phyloP scores from a whole-genome alignment of 176 grass and related monocot genomes.

The Triticum timopheevii region DNA sequence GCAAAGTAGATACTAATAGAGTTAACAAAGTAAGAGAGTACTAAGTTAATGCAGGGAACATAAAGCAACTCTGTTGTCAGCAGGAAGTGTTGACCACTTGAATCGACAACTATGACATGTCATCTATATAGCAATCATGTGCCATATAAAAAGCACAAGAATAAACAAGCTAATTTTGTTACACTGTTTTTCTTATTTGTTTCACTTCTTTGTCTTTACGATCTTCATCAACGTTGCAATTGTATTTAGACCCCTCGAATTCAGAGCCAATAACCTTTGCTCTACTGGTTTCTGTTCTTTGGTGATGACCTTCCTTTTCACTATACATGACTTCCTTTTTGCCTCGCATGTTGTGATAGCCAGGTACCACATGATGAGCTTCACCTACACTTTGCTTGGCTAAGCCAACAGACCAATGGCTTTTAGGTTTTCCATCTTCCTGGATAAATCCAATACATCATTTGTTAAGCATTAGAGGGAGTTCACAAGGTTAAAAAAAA shows the following conservation, averaged over 20 bases:
- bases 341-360: not conserved
- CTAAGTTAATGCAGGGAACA: not conserved
- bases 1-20: not conserved
- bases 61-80: constrained; percentile 1
- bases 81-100: not conserved
- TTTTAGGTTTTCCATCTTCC: not conserved
- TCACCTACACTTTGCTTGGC: not conserved
- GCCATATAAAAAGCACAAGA: not conserved
- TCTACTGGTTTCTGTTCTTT: constrained; percentile 58
- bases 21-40: not conserved
- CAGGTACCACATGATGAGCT: not conserved
- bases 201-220: constrained; percentile 48
- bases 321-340: constrained; percentile 34
- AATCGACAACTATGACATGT: not conserved
- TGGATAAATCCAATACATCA: not conserved
- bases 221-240: constrained; percentile 49
- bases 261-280: constrained; percentile 70
- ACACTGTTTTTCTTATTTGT: constrained; percentile 47
- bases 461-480: not conserved
- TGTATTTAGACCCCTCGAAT: constrained; percentile 76
- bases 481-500: not conserved
- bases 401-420: not conserved
- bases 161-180: not conserved
- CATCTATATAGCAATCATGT: not conserved
- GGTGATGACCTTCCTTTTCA: constrained; percentile 60